Percentiles rank a stretch among this genome's conserved stretches.
These are phyloP conservation scores for Cadophora sp. DNA, from an alignment of 2,329 filamentous ascomycete species.

Conservation along the genomic window DNA sequence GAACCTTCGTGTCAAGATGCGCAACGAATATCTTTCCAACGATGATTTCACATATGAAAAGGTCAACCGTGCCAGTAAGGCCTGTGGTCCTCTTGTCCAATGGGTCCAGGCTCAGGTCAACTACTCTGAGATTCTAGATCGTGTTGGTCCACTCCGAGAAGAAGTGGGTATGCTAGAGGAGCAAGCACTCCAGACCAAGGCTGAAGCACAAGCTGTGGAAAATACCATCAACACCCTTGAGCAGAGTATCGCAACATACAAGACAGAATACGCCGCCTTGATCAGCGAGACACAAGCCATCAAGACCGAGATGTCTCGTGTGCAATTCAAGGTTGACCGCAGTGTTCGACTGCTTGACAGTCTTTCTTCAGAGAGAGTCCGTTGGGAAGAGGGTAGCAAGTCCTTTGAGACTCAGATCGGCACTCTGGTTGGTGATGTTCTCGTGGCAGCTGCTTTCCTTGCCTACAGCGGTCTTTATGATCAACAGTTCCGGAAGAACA, in stretches of 20 bases:
- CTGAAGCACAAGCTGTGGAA: conserved; percentile 89
- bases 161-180: conserved; percentile 90
- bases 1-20: conserved; percentile 83
- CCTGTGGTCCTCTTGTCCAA: conserved; percentile 94
- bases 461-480: conserved; percentile 98
- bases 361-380: conserved; percentile 87
- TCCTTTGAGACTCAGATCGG: conserved; percentile 98
- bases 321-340: conserved; percentile 97
- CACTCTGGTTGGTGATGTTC: conserved; percentile 92
- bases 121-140: conserved; percentile 96
- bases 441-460: conserved; percentile 95
- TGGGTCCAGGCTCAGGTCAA: conserved; percentile 97
- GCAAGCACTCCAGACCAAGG: conserved; percentile 88
- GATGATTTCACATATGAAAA: conserved; percentile 96
- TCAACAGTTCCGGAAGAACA: conserved; percentile 95
- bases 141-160: conserved; percentile 88
- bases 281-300: conserved; percentile 98
- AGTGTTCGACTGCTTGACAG: conserved; percentile 94
- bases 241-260: conserved; percentile 91
- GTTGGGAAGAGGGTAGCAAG: conserved; percentile 97
- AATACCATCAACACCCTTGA: conserved; percentile 86
- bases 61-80: conserved; percentile 95
- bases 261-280: conserved; percentile 91
- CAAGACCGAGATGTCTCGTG: conserved; percentile 94
- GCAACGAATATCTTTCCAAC: conserved; percentile 88